phyloP scores from a whole-genome alignment of 1,139 yeast species.

The Diutina catenulata region DNA sequence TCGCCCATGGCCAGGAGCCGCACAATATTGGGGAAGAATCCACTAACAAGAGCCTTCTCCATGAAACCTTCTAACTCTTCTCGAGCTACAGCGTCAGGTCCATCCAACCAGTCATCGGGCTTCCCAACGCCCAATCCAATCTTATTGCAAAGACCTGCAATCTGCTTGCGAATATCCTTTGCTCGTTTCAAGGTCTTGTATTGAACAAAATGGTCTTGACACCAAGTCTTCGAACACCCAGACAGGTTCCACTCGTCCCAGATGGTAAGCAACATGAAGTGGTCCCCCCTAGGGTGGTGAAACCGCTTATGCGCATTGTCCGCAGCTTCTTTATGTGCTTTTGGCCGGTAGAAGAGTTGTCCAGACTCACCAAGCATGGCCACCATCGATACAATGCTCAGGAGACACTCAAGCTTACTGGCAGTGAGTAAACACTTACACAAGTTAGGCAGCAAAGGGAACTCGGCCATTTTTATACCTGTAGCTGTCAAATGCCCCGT shows the following conservation, averaged over 20 bases:
- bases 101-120: conserved; percentile 12
- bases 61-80: conserved; percentile 7
- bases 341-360: conserved; percentile 61
- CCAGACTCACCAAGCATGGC: conserved; percentile 80
- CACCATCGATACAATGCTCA: conserved; percentile 58
- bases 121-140: conserved; percentile 31
- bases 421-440: conserved; percentile 66
- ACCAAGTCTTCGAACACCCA: conserved; percentile 72
- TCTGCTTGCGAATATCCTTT: conserved; percentile 61
- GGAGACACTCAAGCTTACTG: conserved; percentile 43
- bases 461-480: conserved; percentile 84
- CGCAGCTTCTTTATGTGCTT: conserved; percentile 55
- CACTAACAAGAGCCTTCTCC: conserved; percentile 48
- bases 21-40: conserved; percentile 77
- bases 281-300: conserved; percentile 51
- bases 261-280: conserved; percentile 58
- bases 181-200: conserved; percentile 61
- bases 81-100: no score
- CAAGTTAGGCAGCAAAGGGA: conserved; percentile 86
- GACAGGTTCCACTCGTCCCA: conserved; percentile 69
- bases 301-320: conserved; percentile 51
- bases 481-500: conserved; percentile 64
- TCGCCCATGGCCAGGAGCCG: conserved; percentile 63
- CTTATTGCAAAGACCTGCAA: conserved; percentile 48
- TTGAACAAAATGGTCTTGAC: conserved; percentile 75